Conservation (phyloP, 352 stramenopile genomes). For the Phytophthora uliginosa region DNA sequence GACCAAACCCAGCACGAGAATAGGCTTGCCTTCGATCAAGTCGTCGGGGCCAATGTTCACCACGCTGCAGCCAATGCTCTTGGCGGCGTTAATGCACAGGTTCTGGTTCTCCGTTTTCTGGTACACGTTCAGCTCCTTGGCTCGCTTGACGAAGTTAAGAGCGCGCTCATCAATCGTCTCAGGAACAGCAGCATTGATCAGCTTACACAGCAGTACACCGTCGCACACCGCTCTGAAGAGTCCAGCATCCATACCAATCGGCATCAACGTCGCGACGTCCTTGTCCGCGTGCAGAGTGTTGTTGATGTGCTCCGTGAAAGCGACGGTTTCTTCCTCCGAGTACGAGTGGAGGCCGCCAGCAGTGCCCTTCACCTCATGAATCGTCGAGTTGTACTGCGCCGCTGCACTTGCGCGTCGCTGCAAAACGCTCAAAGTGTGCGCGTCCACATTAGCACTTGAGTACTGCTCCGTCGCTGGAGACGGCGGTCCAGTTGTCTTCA, state of each 20-base stretch:
- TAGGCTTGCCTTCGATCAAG: constrained; percentile 86
- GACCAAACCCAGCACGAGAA: constrained; percentile 93
- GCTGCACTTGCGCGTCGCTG: constrained; percentile 73
- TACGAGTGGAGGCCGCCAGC: constrained; percentile 88
- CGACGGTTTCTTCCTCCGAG: constrained; percentile 91
- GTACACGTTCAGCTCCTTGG: constrained; percentile 87
- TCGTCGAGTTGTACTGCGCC: constrained; percentile 70
- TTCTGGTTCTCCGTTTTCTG: constrained; percentile 94
- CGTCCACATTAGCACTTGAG: constrained; percentile 39
- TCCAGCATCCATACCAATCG: constrained; percentile 81
- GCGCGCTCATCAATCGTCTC: constrained; percentile 94
- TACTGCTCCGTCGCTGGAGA: constrained; percentile 16
- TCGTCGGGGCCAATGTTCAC: constrained; percentile 94
- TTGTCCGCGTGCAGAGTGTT: constrained; percentile 81
- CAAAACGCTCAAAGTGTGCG: constrained; percentile 65
- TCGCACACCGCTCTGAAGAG: constrained; percentile 89
- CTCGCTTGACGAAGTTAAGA: constrained; percentile 87
- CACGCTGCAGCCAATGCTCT: constrained; percentile 94
- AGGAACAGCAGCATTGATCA: constrained; percentile 92
- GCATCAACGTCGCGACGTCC: constrained; percentile 72
- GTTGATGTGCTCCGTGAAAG: constrained; percentile 96
- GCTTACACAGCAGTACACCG: constrained; percentile 92
- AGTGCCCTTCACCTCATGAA: constrained; percentile 85
- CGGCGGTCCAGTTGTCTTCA: constrained; percentile 20
- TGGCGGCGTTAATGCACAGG: constrained; percentile 94